Evolutionary conservation across 2,329 filamentous ascomycete species (phyloP).

Genomic region (Alternaria viburni): DNA sequence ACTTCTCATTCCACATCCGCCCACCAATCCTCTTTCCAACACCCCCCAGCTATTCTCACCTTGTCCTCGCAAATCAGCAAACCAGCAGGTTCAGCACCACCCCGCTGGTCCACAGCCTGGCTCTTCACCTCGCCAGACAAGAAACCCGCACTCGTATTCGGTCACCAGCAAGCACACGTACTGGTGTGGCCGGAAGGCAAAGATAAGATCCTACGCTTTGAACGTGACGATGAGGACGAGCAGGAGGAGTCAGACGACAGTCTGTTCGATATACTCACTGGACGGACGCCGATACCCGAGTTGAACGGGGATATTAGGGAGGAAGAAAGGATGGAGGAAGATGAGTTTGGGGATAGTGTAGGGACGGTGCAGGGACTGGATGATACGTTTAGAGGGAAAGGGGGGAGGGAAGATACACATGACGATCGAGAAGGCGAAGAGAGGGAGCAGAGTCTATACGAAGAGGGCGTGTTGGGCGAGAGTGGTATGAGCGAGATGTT

Average conservation of each 20-base stretch:
- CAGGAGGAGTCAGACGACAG: conserved; percentile 55
- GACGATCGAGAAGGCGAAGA: not conserved
- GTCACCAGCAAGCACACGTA: conserved; percentile 47
- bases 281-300: conserved; percentile 51
- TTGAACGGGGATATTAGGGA: conserved; percentile 7
- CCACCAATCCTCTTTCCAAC: conserved; percentile 11
- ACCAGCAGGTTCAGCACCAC: conserved; percentile 24
- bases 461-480: conserved; percentile 30
- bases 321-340: conserved; percentile 7
- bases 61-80: conserved; percentile 31
- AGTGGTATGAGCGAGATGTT: conserved; percentile 48
- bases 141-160: conserved; percentile 46
- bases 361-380: conserved; percentile 41
- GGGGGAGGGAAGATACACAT: not conserved
- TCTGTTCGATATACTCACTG: conserved; percentile 56
- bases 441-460: not conserved
- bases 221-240: conserved; percentile 24
- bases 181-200: conserved; percentile 53
- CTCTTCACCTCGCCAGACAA: conserved; percentile 32
- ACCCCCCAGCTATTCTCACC: conserved; percentile 34
- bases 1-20: conserved; percentile 22
- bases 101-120: conserved; percentile 37
- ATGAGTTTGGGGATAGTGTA: conserved; percentile 32
- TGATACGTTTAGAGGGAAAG: conserved; percentile 54
- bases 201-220: conserved; percentile 41